These are phyloP conservation scores for Aegilops umbellulata DNA, from an alignment of 176 grass and related monocot genomes.

Conservation along the genomic window DNA sequence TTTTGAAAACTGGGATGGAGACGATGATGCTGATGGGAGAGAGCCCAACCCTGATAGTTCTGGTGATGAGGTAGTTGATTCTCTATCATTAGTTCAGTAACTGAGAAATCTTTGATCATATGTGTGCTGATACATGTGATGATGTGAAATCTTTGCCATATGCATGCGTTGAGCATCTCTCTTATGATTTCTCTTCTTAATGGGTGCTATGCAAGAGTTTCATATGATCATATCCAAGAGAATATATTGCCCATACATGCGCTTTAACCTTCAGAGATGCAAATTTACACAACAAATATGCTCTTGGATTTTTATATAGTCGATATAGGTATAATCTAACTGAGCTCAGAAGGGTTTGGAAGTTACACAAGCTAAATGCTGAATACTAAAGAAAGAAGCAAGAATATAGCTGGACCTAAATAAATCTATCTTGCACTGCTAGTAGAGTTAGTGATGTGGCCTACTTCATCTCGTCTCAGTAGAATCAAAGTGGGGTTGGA, in stretches of 20 bases:
- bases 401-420: background rate
- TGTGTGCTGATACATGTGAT: background rate
- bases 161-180: background rate
- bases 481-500: background rate
- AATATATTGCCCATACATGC: slow-evolving; percentile 80
- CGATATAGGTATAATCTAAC: too few relatives aligned
- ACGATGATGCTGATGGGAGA: slow-evolving; percentile 23
- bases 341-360: background rate
- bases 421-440: background rate
- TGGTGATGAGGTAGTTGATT: slow-evolving; percentile 10
- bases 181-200: background rate
- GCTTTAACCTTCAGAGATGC: slow-evolving; percentile 58
- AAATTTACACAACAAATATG: background rate
- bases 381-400: background rate
- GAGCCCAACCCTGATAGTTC: slow-evolving; percentile 40
- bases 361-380: background rate
- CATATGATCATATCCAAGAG: slow-evolving; percentile 93
- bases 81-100: background rate
- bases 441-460: background rate
- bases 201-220: slow-evolving; percentile 53
- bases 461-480: background rate
- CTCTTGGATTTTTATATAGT: too few relatives aligned
- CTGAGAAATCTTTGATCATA: background rate
- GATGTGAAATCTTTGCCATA: background rate
- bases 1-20: slow-evolving; percentile 46